Percentiles rank a stretch among this genome's conserved stretches.
Conservation (phyloP, 1,284 basidiomycete genomes). For the Malassezia caprae region DNA sequence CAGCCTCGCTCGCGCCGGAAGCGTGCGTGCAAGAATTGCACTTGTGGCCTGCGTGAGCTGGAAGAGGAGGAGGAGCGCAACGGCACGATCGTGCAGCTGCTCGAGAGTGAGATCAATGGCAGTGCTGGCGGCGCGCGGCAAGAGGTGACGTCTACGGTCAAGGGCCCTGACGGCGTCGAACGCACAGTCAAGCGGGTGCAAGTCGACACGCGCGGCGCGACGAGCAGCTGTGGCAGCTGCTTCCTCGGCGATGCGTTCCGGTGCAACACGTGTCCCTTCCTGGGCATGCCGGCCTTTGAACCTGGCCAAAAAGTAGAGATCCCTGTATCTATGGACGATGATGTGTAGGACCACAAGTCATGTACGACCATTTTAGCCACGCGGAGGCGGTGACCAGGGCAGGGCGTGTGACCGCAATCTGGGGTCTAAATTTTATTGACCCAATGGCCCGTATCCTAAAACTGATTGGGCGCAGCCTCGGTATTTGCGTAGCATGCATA, state of each 20-base stretch:
- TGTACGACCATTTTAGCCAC: not conserved
- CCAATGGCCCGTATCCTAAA: not conserved
- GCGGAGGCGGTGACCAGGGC: not conserved
- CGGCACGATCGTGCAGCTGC: slow-evolving; percentile 32
- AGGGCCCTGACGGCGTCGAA: slow-evolving; percentile 37
- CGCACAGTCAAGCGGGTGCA: slow-evolving; percentile 43
- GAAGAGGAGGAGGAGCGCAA: slow-evolving; percentile 40
- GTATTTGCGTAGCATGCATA: not conserved
- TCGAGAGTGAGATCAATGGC: slow-evolving; percentile 23
- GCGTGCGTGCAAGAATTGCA: slow-evolving; percentile 47
- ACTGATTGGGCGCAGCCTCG: not conserved
- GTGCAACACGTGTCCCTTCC: slow-evolving; percentile 87
- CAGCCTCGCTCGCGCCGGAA: slow-evolving; percentile 29
- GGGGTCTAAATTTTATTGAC: not conserved
- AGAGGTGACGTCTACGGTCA: slow-evolving; percentile 35
- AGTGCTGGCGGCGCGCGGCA: slow-evolving; percentile 19
- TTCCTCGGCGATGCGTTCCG: slow-evolving; percentile 96
- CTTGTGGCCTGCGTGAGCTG: slow-evolving; percentile 43
- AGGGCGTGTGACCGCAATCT: not conserved
- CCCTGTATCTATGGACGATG: slow-evolving; percentile 43
- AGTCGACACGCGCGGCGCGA: slow-evolving; percentile 51
- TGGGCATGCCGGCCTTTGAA: slow-evolving; percentile 92
- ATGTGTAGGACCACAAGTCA: slow-evolving; percentile 15
- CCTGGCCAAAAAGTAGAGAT: slow-evolving; percentile 90
- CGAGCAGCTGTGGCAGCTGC: slow-evolving; percentile 93